These are phyloP conservation scores for Penicillium ucsense DNA, from an alignment of 495 filamentous ascomycete species.

Conservation along the genomic window DNA sequence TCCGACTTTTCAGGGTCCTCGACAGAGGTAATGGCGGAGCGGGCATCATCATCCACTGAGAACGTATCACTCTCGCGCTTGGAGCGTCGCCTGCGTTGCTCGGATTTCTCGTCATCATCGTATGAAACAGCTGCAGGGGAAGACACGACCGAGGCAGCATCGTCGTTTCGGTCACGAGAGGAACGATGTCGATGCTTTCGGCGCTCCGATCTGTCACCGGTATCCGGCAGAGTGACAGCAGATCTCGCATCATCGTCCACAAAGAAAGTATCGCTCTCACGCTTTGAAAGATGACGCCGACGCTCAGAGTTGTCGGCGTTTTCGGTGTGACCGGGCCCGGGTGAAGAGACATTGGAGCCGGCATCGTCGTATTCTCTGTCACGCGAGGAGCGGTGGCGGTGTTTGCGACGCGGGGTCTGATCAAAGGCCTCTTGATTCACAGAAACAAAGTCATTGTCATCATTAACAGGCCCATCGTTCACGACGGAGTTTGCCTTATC, in stretches of 20 bases:
- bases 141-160: slow-evolving; percentile 26
- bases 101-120: slow-evolving; percentile 9
- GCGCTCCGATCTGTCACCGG: slow-evolving; percentile 13
- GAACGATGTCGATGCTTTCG: slow-evolving; percentile 10
- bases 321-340: too few species aligned
- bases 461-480: too few species aligned
- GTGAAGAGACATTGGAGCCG: too few species aligned
- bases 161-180: slow-evolving; percentile 13
- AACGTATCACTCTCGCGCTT: slow-evolving; percentile 19
- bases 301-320: too few species aligned
- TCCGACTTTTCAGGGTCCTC: slow-evolving; percentile 12
- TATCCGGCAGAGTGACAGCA: slow-evolving; percentile 9
- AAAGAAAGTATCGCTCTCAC: slow-evolving; percentile 13
- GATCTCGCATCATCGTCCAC: slow-evolving; percentile 12
- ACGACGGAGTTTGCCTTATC: too few species aligned
- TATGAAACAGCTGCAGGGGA: slow-evolving; percentile 14
- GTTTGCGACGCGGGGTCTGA: slow-evolving; percentile 18
- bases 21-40: slow-evolving; percentile 13
- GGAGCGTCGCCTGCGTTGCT: slow-evolving; percentile 20
- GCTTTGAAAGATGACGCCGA: too few species aligned
- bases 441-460: too few species aligned
- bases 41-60: slow-evolving; percentile 8
- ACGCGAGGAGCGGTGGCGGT: not conserved
- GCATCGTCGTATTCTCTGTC: too few species aligned
- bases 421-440: too few species aligned